Evolutionary conservation across 257 asterid species (phyloP).

Genomic region (Penstemon davidsonii): DNA sequence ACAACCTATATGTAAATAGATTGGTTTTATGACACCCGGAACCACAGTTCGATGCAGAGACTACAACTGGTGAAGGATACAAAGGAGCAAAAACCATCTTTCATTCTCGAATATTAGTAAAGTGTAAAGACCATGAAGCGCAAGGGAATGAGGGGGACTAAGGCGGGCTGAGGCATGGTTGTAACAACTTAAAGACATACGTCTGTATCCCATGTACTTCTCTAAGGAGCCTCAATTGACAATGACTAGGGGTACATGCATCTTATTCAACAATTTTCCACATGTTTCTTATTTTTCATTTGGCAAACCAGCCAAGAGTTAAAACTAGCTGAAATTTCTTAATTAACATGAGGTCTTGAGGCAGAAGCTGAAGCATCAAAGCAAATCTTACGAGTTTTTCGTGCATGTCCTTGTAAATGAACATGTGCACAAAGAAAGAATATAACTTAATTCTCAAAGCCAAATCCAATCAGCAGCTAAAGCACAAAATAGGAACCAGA

Average conservation of each 20-base stretch:
- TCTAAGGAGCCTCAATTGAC: conserved; percentile 5
- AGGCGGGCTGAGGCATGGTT: no score
- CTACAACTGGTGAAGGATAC: background rate
- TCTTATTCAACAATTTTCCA: conserved; percentile 1
- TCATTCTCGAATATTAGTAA: conserved; percentile 2
- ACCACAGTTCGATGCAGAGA: conserved; percentile 16
- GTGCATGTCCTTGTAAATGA: conserved; percentile 4
- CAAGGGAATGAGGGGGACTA: no score
- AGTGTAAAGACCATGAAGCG: background rate
- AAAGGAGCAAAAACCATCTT: conserved; percentile 8
- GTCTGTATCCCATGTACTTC: conserved; percentile 16
- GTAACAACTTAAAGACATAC: background rate
- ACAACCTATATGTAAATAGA: background rate
- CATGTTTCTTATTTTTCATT: conserved; percentile 7
- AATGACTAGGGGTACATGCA: conserved; percentile 1
- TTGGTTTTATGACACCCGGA: conserved; percentile 4
- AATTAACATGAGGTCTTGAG: conserved; percentile 7
- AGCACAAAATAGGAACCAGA: conserved; percentile 21
- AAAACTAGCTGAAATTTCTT: conserved; percentile 17
- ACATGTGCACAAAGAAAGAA: conserved; percentile 13
- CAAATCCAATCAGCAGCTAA: conserved; percentile 20
- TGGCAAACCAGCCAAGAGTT: conserved; percentile 8
- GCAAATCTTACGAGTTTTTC: conserved; percentile 7
- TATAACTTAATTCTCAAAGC: conserved; percentile 19
- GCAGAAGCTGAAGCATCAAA: conserved; percentile 6